Percentiles rank a stretch among this genome's conserved stretches.
phyloP scores from a whole-genome alignment of 805 yeast genomes.

The Candida adriatica region DNA sequence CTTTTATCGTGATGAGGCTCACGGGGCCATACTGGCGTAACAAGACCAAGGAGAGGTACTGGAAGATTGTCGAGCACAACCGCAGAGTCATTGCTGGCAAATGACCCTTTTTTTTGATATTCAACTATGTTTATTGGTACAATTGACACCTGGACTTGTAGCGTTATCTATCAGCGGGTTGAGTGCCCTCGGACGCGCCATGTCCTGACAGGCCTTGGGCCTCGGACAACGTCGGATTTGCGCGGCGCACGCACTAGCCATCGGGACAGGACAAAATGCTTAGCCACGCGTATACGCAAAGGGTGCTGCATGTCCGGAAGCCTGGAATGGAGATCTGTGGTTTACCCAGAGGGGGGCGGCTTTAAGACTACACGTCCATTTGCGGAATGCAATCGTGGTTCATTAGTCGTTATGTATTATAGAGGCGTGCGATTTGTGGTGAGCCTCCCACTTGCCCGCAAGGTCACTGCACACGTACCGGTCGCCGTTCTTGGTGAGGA shows the following conservation, averaged over 20 bases:
- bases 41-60: slow-evolving; percentile 16
- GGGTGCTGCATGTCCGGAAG: no score
- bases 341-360: no score
- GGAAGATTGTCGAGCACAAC: slow-evolving; percentile 20
- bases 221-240: no score
- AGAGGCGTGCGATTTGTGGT: neutral
- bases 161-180: neutral
- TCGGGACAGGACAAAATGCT: no score
- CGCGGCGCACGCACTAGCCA: no score
- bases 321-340: no score
- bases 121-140: neutral
- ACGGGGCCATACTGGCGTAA: slow-evolving; percentile 25
- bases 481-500: slow-evolving; percentile 25
- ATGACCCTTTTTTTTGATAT: neutral
- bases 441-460: slow-evolving; percentile 6
- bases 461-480: slow-evolving; percentile 7
- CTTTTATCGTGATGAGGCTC: slow-evolving; percentile 20
- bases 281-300: no score
- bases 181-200: neutral
- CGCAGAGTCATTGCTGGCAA: slow-evolving; percentile 6
- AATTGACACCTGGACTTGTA: neutral
- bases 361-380: neutral
- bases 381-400: neutral
- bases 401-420: neutral
- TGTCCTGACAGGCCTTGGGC: no score